Percentiles rank a stretch among this genome's conserved stretches.
These are phyloP conservation scores for Terana coerulea DNA, from an alignment of 768 basidiomycete genomes.

Conservation along the genomic window DNA sequence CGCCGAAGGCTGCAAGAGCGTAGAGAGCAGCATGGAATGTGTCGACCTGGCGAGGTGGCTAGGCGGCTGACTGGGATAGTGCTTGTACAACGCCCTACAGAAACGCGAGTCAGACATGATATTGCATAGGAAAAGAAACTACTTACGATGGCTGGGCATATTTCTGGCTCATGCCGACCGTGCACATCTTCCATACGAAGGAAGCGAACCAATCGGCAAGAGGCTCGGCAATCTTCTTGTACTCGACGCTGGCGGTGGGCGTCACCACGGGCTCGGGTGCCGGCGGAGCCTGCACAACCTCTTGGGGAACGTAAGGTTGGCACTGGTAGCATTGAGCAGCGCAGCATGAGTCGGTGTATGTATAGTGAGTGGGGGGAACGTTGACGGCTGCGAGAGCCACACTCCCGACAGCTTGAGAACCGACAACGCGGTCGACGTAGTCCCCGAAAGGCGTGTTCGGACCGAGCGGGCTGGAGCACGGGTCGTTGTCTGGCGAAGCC, in stretches of 20 bases:
- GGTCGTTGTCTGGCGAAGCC: constrained; percentile 57
- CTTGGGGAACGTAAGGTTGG: constrained; percentile 20
- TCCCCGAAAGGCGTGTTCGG: constrained; percentile 76
- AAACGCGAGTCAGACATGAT: neutral
- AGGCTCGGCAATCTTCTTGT: constrained; percentile 73
- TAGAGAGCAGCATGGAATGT: constrained; percentile 73
- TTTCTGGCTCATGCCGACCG: constrained; percentile 53
- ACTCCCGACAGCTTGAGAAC: constrained; percentile 23
- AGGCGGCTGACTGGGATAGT: constrained; percentile 46
- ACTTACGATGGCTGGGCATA: constrained; percentile 58
- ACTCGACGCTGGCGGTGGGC: constrained; percentile 49
- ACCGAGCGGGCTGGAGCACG: constrained; percentile 64
- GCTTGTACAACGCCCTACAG: constrained; percentile 25
- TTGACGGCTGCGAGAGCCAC: too few relatives aligned
- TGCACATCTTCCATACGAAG: constrained; percentile 82
- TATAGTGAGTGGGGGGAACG: constrained; percentile 13
- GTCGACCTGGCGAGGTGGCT: constrained; percentile 54
- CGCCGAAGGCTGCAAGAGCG: constrained; percentile 77
- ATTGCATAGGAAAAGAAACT: neutral
- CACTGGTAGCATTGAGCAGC: constrained; percentile 27
- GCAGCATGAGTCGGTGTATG: constrained; percentile 22
- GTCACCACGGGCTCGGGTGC: constrained; percentile 41
- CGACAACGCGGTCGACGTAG: constrained; percentile 70
- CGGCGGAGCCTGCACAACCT: constrained; percentile 31
- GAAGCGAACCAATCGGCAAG: constrained; percentile 75